Base-by-base conservation (phyloP, 371 early-diverging fungal genomes). In the Funneliformis caledonium region DNA sequence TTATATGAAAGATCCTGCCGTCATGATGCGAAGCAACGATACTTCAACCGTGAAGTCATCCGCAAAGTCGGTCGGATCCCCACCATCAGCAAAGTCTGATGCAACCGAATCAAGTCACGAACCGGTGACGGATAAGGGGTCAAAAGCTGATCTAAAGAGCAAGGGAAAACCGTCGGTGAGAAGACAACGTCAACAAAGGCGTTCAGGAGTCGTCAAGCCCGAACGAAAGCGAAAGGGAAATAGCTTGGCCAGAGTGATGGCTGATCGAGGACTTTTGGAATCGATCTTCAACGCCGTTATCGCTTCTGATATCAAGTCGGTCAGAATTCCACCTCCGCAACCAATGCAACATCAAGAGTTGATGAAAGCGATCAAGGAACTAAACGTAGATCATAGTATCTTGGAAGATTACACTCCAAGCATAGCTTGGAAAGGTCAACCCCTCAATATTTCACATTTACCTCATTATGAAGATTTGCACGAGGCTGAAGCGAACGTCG, bases 161-260 rank as follows among this genome's bases (percentile, higher is more conserved):
- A 56, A 56, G 6, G 56, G 19, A 11, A 56, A 56, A 56, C 0
- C 56, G 19, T 16, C 19, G 6, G 5, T 16, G 4, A 47, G 22
- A 22, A 69, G 11, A 45, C 50, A 70, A 70, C 61, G 48, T 10
- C 60, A 56, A 43, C 9, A 12, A 8, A 76, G 31, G 47, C 76
- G 64, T 31, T 76, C 26, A 5, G 65, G 65, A 47, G 16, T 19
- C 6, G 33, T 52, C 5, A 10, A 50, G 8, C 56, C 73, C 56
- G 72, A 79, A 70, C 80, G 80, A 7, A 68, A 67, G 16, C 12
- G 72, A 43, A 79, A 79, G n/a, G 69, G 70, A 68, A 79, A 79
- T 31, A 65, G 67, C 59, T 70, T 79, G 59, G 80, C 80, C 9
- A 37, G 80, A 19, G 80, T 79, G 12, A 52, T 79, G 70, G 69